Conservation (phyloP, 192 early-diverging fungal genomes). For the Coemansia sp. region DNA sequence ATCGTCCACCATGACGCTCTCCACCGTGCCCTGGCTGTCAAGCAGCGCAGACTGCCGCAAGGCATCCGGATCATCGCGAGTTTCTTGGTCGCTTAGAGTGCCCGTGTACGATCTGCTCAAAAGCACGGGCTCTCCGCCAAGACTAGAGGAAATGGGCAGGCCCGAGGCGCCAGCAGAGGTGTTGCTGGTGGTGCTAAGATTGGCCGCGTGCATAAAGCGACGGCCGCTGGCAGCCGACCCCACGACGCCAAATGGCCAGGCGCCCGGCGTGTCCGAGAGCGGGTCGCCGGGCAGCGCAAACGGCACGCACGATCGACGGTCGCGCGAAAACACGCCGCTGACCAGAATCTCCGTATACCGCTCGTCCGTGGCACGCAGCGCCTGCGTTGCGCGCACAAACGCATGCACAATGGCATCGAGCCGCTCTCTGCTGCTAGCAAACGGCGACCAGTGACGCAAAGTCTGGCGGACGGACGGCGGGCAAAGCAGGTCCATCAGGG, state of each 20-base stretch:
- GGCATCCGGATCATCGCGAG: not conserved
- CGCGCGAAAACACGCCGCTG: conserved; percentile 43
- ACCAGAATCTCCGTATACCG: conserved; percentile 40
- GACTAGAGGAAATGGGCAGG: not conserved
- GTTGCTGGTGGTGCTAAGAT: conserved; percentile 44
- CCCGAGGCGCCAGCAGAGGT: not conserved
- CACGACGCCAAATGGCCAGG: conserved; percentile 25
- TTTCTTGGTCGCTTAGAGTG: conserved; percentile 11
- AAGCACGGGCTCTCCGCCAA: not conserved
- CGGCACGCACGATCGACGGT: conserved; percentile 34
- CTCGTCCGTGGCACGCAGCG: conserved; percentile 45
- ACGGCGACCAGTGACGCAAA: conserved; percentile 5
- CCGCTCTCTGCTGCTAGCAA: conserved; percentile 18
- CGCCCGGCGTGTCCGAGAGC: conserved; percentile 21
- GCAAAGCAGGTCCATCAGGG: conserved; percentile 37
- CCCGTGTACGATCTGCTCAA: conserved; percentile 5
- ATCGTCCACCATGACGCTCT: conserved; percentile 14
- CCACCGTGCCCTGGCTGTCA: conserved; percentile 13
- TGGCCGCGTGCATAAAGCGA: conserved; percentile 32
- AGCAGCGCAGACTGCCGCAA: conserved; percentile 11
- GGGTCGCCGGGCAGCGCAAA: conserved; percentile 46
- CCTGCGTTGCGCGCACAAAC: conserved; percentile 35
- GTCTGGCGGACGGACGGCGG: conserved; percentile 23
- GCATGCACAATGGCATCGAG: conserved; percentile 31
- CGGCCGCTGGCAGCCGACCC: conserved; percentile 13